Evolutionary conservation across 805 yeast species (phyloP), one percentile per base, ranked within the genome.

Genomic region (Nakazawaea holstii): DNA sequence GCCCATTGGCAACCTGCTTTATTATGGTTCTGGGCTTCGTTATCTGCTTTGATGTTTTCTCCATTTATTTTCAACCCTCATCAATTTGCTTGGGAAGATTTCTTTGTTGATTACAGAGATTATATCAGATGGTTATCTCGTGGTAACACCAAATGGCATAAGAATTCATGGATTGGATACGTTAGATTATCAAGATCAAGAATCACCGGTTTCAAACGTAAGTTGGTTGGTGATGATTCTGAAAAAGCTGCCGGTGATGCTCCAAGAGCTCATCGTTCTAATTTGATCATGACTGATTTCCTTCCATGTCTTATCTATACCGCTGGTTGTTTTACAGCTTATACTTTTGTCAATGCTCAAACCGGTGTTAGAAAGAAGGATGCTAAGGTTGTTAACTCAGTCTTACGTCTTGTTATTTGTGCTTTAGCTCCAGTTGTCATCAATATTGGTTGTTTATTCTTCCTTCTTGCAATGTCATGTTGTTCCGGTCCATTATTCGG

Each of bases 31-130:
- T 94, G 98, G 97, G 84, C 94, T 50, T 85, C 96, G 15, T 73
- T 90, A 57, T 75, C 90, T 41, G 87, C 98, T 3, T 76, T 94
- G 70, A 77, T 89, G 70, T 80, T 89, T 57, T 84, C 98, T 42
- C 99, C 99, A 60, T 90, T 92, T 67, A 62, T 94, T 52, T 94
- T 89, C 80, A 94, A 94, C 71, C 99, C 99, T 41, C 97, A 92
- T 71, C 98, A 94, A 74, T 94, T 91, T 68, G 82, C 97, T 44
- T 85, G 95, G 91, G 87, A 84, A 64, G 97, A 91, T 69, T 92
- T 86, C 80, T 89, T 92, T 70, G 81, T 92, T 65, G 99, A 94
- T 68, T 94, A 94, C 79, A 81, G 96, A 67, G 96, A 89, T 63
- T 94, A 79, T 70, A 84, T 91, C 61, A 79, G 88, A 72, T 86